Conservation (phyloP, 1,139 yeast species). For the Eremothecium cymbalariae region DNA sequence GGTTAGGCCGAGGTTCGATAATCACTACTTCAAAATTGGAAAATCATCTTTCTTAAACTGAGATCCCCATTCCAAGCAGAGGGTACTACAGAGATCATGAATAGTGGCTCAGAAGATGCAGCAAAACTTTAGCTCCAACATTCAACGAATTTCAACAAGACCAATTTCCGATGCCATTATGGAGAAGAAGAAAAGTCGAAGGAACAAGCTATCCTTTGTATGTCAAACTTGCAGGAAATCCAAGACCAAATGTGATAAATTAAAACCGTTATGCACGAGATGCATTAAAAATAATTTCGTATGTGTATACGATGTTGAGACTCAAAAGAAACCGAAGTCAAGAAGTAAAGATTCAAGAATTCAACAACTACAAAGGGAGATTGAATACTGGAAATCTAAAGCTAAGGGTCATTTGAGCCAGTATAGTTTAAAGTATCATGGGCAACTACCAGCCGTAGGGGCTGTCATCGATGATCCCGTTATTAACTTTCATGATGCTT, state of each 20-base stretch:
- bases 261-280: conserved; percentile 28
- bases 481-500: not conserved
- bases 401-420: no score
- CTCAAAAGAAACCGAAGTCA: conserved; percentile 28
- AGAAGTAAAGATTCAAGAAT: conserved; percentile 29
- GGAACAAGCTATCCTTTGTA: conserved; percentile 30
- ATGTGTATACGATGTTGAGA: conserved; percentile 29
- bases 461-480: not conserved
- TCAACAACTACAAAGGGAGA: conserved; percentile 25
- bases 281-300: conserved; percentile 23
- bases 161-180: no score
- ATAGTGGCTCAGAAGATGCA: no score
- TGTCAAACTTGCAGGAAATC: conserved; percentile 29
- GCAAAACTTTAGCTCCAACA: no score
- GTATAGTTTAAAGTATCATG: conserved; percentile 7
- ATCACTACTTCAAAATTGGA: no score
- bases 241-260: conserved; percentile 30
- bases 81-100: no score
- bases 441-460: conserved; percentile 9
- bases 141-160: no score
- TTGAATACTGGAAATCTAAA: conserved; percentile 27
- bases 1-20: no score
- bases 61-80: no score
- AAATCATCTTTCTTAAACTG: no score
- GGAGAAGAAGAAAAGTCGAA: conserved; percentile 3